A percentile compares a stretch with the other conserved stretches of the same genome.
Evolutionary conservation across 192 early-diverging fungal species (phyloP).

Genomic region (Rhizophagus sp.): DNA sequence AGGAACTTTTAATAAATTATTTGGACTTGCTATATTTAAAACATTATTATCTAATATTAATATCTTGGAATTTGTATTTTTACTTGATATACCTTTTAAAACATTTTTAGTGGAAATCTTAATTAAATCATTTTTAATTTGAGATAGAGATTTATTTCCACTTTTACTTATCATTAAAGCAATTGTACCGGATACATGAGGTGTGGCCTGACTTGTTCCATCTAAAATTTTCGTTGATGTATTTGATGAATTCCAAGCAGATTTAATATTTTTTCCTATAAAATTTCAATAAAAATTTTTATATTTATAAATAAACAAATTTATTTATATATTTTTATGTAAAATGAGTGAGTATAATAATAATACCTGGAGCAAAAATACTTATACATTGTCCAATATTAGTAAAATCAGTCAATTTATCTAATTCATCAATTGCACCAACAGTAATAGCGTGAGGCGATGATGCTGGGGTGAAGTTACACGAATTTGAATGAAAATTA

Average conservation of each 20-base stretch:
- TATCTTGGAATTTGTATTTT: too few relatives aligned
- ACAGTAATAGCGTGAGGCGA: conserved; percentile 77
- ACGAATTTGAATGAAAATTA: conserved; percentile 69
- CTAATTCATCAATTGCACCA: conserved; percentile 69
- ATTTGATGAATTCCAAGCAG: not conserved
- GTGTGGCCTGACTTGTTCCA: not conserved
- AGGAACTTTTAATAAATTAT: too few relatives aligned
- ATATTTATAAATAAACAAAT: too few relatives aligned
- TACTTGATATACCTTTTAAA: too few relatives aligned
- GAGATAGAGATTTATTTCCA: too few relatives aligned
- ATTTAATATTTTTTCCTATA: not conserved
- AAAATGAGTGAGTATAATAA: too few relatives aligned
- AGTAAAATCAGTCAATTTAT: conserved; percentile 77
- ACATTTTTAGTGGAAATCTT: too few relatives aligned
- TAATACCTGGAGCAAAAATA: conserved; percentile 76
- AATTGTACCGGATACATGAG: not conserved
- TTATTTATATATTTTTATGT: not conserved
- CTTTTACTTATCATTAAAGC: not conserved
- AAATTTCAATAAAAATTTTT: too few relatives aligned
- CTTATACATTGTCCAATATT: conserved; percentile 86
- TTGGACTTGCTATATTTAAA: too few relatives aligned
- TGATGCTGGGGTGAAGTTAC: conserved; percentile 75
- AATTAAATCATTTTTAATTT: too few relatives aligned
- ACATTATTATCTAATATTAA: too few relatives aligned
- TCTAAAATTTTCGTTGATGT: not conserved